Percentiles rank a stretch among this genome's conserved stretches.
These are phyloP conservation scores for Ceratobasidium theobromae DNA, from an alignment of 1,284 basidiomycete species.

Conservation along the genomic window DNA sequence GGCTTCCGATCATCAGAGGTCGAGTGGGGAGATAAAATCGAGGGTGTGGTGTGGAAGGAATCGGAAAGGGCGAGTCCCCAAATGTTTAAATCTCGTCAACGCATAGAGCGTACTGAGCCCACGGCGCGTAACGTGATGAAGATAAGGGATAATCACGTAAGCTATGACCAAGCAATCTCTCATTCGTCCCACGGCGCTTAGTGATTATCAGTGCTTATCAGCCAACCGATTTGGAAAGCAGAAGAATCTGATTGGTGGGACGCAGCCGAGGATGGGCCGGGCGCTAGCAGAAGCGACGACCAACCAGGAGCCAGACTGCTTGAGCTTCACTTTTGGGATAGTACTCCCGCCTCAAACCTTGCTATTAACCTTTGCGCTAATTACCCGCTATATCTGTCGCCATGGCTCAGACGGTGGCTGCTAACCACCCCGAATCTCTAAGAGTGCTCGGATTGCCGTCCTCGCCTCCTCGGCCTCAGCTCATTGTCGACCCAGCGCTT, in stretches of 20 bases:
- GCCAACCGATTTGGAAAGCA: not conserved
- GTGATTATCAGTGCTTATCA: not conserved
- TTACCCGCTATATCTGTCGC: conserved; percentile 14
- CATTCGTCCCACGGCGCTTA: no score
- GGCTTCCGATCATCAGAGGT: conserved; percentile 30
- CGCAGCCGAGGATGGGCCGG: not conserved
- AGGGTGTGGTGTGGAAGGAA: conserved; percentile 2
- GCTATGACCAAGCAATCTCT: no score
- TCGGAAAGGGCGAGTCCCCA: not conserved
- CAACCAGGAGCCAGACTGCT: not conserved
- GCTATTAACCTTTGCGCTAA: not conserved
- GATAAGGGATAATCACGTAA: no score
- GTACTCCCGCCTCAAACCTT: not conserved
- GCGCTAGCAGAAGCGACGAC: not conserved
- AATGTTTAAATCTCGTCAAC: conserved; percentile 30
- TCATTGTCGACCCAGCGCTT: conserved; percentile 32
- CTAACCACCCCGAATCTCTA: conserved; percentile 24
- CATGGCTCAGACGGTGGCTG: conserved; percentile 25
- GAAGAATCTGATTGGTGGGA: not conserved
- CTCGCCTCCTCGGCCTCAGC: conserved; percentile 12
- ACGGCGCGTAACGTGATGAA: not conserved
- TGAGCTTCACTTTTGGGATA: not conserved
- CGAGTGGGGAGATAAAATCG: conserved; percentile 8
- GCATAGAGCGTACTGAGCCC: conserved; percentile 21
- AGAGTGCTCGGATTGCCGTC: conserved; percentile 5